Conservation (phyloP, 73 alveolate species). For the Paramecium octaurelia region DNA sequence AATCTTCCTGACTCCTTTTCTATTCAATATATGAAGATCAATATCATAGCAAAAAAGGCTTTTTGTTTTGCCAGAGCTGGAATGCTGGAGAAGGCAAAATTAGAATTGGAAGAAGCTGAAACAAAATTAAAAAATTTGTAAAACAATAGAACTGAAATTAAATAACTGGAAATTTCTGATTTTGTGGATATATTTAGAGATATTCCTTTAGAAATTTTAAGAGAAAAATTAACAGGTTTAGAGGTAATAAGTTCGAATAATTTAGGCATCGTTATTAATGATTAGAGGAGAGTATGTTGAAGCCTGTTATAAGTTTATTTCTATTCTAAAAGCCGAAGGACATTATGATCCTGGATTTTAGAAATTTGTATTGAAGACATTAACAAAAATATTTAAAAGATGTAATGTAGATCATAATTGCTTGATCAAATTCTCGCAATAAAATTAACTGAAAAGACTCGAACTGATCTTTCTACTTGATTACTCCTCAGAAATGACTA, state of each 20-base stretch:
- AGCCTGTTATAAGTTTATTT: not conserved
- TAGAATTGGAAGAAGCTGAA: not conserved
- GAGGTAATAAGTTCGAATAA: not conserved
- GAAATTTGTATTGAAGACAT: not conserved
- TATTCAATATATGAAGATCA: not conserved
- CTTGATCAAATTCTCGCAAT: not conserved
- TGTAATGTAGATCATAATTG: not conserved
- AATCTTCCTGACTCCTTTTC: not conserved
- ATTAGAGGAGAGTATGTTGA: not conserved
- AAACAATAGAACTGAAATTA: not conserved
- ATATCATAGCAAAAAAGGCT: not conserved
- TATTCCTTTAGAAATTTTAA: not conserved
- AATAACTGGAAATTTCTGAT: not conserved
- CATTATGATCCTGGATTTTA: constrained; percentile 2
- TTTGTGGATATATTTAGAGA: not conserved
- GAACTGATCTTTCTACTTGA: constrained; percentile 22
- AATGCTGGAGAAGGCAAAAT: not conserved
- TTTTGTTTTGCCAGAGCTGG: not conserved
- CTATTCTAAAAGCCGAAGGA: not conserved
- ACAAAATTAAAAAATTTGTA: not conserved
- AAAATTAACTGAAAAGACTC: not conserved
- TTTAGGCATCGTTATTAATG: not conserved
- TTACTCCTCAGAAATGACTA: constrained; percentile 23
- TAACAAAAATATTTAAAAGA: not conserved
- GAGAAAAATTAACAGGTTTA: not conserved